Conservation (phyloP, 2,329 filamentous ascomycete species). For the Clonostachys rosea region DNA sequence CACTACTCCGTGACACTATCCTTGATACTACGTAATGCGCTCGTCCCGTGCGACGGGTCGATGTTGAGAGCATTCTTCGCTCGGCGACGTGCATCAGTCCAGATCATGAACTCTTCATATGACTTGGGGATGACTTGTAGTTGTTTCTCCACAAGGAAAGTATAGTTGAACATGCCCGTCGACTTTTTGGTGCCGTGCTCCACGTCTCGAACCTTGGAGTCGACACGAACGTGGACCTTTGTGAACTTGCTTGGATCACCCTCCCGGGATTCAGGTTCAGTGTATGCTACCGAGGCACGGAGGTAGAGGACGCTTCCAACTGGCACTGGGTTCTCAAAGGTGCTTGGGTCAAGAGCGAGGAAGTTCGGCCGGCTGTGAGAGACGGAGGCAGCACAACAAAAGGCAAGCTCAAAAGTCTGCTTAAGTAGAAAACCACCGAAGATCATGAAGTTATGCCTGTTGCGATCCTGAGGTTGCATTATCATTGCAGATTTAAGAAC, state of each 20-base stretch:
- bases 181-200: conserved; percentile 19
- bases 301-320: conserved; percentile 19
- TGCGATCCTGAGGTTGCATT: conserved; percentile 21
- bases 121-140: conserved; percentile 18
- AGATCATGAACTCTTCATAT: conserved; percentile 22
- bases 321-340: conserved; percentile 19
- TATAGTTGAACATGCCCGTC: conserved; percentile 22
- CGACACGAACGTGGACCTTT: conserved; percentile 18
- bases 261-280: conserved; percentile 17
- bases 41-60: no score
- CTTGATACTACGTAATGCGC: no score
- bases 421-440: conserved; percentile 22
- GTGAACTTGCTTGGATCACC: conserved; percentile 18
- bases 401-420: conserved; percentile 21
- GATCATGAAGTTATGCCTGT: conserved; percentile 20
- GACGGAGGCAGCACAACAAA: conserved; percentile 21
- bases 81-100: conserved; percentile 18
- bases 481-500: conserved; percentile 17
- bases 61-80: conserved; percentile 5
- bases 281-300: conserved; percentile 18
- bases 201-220: conserved; percentile 20
- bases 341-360: conserved; percentile 20
- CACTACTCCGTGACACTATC: no score
- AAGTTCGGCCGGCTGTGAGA: conserved; percentile 20
- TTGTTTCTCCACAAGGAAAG: conserved; percentile 18